phyloP scores from a whole-genome alignment of 1,284 basidiomycete genomes.

The Fomitiporia mediterranea region DNA sequence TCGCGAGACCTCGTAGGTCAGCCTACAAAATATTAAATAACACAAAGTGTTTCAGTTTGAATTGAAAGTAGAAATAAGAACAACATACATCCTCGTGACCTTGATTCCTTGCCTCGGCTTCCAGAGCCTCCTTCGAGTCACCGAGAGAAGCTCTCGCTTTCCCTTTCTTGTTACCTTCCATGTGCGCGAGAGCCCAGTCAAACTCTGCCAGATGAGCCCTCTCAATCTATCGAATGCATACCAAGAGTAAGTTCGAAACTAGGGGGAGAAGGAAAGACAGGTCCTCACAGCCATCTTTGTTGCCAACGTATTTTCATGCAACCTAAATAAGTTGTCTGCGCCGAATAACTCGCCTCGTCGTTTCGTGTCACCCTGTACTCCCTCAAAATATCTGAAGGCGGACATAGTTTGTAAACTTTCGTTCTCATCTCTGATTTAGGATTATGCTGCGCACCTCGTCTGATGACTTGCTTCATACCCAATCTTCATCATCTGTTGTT shows the following conservation, averaged over 20 bases:
- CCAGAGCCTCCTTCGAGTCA: conserved; percentile 36
- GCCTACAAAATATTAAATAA: conserved; percentile 32
- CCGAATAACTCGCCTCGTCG: conserved; percentile 82
- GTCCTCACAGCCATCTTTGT: conserved; percentile 65
- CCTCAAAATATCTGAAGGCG: conserved; percentile 64
- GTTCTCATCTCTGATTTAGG: not conserved
- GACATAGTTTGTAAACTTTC: not conserved
- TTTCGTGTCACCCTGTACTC: conserved; percentile 69
- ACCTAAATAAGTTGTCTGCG: conserved; percentile 73
- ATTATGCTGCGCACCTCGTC: conserved; percentile 47
- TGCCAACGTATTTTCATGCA: conserved; percentile 68
- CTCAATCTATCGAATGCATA: conserved; percentile 53
- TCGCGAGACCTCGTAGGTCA: conserved; percentile 56
- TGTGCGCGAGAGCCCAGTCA: conserved; percentile 72
- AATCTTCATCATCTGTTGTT: conserved; percentile 86
- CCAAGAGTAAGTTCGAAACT: not conserved
- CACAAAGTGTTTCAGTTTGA: not conserved
- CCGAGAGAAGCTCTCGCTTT: conserved; percentile 36
- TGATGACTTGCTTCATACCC: conserved; percentile 80
- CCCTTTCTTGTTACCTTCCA: conserved; percentile 41
- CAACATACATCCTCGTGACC: conserved; percentile 43
- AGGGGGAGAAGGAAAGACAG: not conserved
- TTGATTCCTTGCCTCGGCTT: conserved; percentile 45
- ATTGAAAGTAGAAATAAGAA: not conserved
- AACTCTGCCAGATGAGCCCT: conserved; percentile 64